These are phyloP conservation scores for Solanum arcanum DNA, from an alignment of 257 asterid species.

Conservation along the genomic window DNA sequence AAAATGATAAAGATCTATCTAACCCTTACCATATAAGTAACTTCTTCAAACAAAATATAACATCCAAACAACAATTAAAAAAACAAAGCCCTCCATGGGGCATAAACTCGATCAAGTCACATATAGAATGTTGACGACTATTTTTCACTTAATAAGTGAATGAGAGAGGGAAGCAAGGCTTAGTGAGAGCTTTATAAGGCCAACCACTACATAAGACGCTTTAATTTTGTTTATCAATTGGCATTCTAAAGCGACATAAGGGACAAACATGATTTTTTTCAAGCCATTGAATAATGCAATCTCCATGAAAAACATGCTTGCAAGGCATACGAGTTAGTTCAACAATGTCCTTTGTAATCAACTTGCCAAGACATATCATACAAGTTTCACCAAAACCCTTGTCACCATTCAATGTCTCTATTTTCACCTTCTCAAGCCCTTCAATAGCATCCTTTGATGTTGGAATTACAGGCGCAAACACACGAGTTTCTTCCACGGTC, in stretches of 20 bases:
- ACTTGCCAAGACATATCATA: neutral
- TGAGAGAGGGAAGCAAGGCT: too few species aligned
- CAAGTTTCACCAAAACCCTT: neutral
- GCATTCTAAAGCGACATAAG: neutral
- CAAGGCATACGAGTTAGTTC: neutral
- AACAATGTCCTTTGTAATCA: neutral
- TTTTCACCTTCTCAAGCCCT: neutral
- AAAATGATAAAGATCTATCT: too few species aligned
- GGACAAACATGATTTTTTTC: neutral
- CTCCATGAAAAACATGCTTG: neutral
- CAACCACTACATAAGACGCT: fast-evolving
- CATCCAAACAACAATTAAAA: neutral
- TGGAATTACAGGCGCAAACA: neutral
- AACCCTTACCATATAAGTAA: neutral
- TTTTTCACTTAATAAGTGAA: too few species aligned
- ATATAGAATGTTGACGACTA: neutral
- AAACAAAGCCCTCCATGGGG: neutral
- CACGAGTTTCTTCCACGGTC: neutral
- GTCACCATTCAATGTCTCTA: neutral
- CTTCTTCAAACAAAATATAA: neutral
- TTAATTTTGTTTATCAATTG: neutral
- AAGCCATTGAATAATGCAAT: neutral
- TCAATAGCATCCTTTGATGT: neutral
- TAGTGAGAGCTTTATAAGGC: neutral
- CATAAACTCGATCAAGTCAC: neutral